Base-by-base conservation (phyloP, 208 protist genomes). In the Phytomonas francai region DNA sequence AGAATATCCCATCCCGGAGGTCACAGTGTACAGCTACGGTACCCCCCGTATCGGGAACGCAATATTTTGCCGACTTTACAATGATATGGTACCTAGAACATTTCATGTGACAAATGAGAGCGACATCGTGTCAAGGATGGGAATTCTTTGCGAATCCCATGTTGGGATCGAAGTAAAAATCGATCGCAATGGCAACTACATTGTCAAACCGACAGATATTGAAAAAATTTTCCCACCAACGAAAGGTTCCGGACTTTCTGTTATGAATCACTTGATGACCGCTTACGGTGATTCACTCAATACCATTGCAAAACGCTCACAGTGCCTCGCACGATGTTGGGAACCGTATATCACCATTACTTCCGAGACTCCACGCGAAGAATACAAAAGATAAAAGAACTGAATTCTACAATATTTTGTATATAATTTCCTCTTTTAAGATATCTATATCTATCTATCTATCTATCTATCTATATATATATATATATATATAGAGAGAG, bases 51-150 rank as follows among this genome's bases (percentile, higher is more conserved):
- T 96, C 22, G 89, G 92, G 27, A 97, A 97, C 71, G 65, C 45
- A 27, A 74, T 74, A 6, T 97, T 95, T 66, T 74, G 79, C 39
- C 62, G 61, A 14, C 63, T 79, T 11, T 97, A 94, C 80, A 79
- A 97, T 76, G 82, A 85, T 36, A 70, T 73, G 32, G 83, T 97
- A 16, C 88, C 88, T 34, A 83, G 91, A 56, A 83, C 85, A 1
- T 97, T 95, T 74, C 81, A 87, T 39, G 74, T 97, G 34, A 80
- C 93, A 57, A 97, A 97, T 69, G 90, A 97, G 67, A 93, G 83
- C 67, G 92, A 97, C 75, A 54, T 85, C 27, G 80, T 97, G 7
- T 76, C 79, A 33, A 76, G 73, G 22, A 84, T 94, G 68, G 63
- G 65, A 7, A 77, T 89, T 63, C 90, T 90, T 36, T 78, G 80